phyloP scores from a whole-genome alignment of 331 rosid species.

The Acacia concinna region DNA sequence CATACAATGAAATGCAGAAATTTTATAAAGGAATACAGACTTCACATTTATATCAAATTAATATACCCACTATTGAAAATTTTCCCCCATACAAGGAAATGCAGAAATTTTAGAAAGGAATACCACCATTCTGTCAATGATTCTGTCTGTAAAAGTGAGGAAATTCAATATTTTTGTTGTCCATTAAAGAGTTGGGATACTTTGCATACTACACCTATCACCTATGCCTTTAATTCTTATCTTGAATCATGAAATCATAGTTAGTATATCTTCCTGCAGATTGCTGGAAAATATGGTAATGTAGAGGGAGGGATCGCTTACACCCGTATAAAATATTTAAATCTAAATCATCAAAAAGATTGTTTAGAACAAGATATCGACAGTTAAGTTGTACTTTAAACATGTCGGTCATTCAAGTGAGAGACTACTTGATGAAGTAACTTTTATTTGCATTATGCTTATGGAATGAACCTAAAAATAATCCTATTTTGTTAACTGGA shows the following conservation, averaged over 20 bases:
- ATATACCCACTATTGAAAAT: neutral
- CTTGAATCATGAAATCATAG: neutral
- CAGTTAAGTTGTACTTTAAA: neutral
- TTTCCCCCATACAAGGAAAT: neutral
- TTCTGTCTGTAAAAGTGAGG: neutral
- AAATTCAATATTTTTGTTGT: neutral
- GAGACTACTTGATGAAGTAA: neutral
- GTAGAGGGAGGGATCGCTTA: conserved; percentile 6
- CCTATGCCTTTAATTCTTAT: neutral
- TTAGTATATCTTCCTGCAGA: neutral
- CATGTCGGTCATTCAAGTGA: neutral
- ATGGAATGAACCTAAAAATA: neutral
- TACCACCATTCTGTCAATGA: neutral
- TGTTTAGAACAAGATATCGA: neutral
- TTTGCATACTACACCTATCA: neutral
- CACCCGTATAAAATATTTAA: neutral
- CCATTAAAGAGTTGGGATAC: neutral
- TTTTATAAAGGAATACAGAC: neutral
- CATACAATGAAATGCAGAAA: neutral
- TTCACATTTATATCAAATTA: neutral
- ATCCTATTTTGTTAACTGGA: neutral
- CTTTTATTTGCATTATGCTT: neutral
- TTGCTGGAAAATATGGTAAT: neutral
- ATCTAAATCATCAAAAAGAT: neutral
- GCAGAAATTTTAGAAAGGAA: neutral